A percentile compares a stretch with the other conserved stretches of the same genome.
phyloP scores from a whole-genome alignment of 2,329 filamentous ascomycete species.

The Colletotrichum brevisporum region DNA sequence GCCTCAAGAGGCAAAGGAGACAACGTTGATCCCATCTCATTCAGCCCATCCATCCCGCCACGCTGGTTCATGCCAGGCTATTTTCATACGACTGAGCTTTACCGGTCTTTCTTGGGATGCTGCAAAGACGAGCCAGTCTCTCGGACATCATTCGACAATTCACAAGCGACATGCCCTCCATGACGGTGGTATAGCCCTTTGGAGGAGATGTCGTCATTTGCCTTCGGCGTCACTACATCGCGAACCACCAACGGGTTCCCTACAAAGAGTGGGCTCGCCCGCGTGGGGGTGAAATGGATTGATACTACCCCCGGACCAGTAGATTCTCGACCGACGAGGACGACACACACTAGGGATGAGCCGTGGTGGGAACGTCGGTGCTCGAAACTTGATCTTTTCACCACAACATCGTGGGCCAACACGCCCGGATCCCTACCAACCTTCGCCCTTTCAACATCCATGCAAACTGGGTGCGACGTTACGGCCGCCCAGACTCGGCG shows the following conservation, averaged over 20 bases:
- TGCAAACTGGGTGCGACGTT: conserved; percentile 17
- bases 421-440: neutral
- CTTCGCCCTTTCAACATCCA: neutral
- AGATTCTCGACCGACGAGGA: neutral
- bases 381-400: neutral
- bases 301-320: neutral
- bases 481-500: conserved; percentile 3
- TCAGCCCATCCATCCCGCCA: too few species aligned
- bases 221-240: conserved; percentile 37
- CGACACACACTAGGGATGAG: conserved; percentile 18
- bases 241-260: neutral
- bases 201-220: conserved; percentile 34
- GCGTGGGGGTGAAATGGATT: conserved; percentile 13
- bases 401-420: neutral
- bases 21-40: too few species aligned
- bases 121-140: neutral
- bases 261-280: conserved; percentile 15
- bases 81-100: neutral
- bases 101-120: neutral
- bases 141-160: neutral
- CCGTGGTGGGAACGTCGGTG: conserved; percentile 12
- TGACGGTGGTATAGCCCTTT: conserved; percentile 1
- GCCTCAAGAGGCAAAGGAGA: too few species aligned
- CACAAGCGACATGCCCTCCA: neutral
- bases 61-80: too few species aligned